Evolutionary conservation across 345 rosid species (phyloP), one percentile per base, ranked within the genome.

Genomic region (Melaleuca quinquenervia): DNA sequence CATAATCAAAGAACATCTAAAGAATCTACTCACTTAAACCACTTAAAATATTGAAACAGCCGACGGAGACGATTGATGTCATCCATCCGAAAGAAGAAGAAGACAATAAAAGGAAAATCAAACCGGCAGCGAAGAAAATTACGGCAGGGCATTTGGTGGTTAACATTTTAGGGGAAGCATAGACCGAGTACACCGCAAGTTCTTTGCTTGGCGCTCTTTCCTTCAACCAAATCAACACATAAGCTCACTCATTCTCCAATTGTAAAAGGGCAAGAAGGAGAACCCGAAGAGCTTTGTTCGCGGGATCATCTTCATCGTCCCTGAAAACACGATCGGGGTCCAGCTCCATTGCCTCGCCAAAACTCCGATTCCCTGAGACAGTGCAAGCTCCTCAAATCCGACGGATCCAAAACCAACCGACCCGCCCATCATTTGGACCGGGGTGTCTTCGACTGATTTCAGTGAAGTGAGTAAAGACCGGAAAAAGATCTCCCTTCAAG

Each of bases 81-180:
- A n/a, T 6, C 24, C 24, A 56, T 48, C 48, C 83, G 70, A 85
- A 58, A 49, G 7, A 50, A 70, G 5, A 24, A n/a, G 53, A 83
- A 32, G 32, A 51, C 4, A 44, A 52, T 2, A n/a, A 55, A 55
- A 11, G n/a, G 20, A n/a, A 27, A 49, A 52, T 18, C n/a, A 75
- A 44, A 60, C 8, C 29, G 75, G 75, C 8, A 29, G 75, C 75
- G 75, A 62, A 62, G 75, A 29, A 53, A 91, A 95, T 91, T 83
- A 96, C 98, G 14, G 92, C 89, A 12, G 92, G 88, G 84, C 87
- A 92, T 82, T 91, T 91, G 36, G 95, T 76, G 83, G 44, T 85
- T 87, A 94, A 93, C 98, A 97, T 96, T 90, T 94, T 95, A 83
- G 98, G 98, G 83, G 97, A 95, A 90, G 98, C 98, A 82, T 96